phyloP scores from a whole-genome alignment of 352 stramenopile species.

The Lagenidium giganteum region DNA sequence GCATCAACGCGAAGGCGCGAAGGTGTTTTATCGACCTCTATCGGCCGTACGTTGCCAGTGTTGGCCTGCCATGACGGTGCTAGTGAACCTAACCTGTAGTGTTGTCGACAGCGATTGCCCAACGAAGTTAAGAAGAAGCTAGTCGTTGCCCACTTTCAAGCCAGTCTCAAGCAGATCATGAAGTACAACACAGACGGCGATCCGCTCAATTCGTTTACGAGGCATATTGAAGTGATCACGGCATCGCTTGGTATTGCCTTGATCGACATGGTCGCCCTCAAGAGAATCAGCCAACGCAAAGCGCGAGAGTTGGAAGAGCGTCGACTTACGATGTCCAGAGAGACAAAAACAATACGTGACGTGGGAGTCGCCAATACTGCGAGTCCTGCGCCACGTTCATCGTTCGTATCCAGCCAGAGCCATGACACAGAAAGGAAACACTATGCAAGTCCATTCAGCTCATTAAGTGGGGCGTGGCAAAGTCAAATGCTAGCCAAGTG shows the following conservation, averaged over 20 bases:
- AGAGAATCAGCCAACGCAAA: constrained; percentile 41
- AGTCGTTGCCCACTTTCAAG: constrained; percentile 56
- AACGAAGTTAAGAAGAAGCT: constrained; percentile 79
- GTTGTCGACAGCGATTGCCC: constrained; percentile 33
- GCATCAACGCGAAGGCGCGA: constrained; percentile 47
- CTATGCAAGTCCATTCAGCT: constrained; percentile 3
- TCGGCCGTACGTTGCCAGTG: constrained; percentile 41
- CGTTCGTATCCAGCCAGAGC: no score
- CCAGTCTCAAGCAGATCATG: constrained; percentile 67
- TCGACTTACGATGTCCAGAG: no score
- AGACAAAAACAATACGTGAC: no score
- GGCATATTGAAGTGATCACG: constrained; percentile 71
- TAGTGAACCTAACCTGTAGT: not conserved
- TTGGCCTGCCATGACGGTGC: not conserved
- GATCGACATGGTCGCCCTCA: constrained; percentile 46
- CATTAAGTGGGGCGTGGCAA: constrained; percentile 20
- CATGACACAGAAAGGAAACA: no score
- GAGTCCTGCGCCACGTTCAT: no score
- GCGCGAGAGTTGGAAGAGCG: constrained; percentile 16
- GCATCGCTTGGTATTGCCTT: constrained; percentile 49
- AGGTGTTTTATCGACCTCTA: constrained; percentile 49
- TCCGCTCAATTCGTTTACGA: constrained; percentile 56
- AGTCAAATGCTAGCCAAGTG: constrained; percentile 38
- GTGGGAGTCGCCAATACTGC: no score
- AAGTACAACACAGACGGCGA: constrained; percentile 75